These are phyloP conservation scores for Artomyces pyxidatus DNA, from an alignment of 768 basidiomycete genomes.

Conservation along the genomic window DNA sequence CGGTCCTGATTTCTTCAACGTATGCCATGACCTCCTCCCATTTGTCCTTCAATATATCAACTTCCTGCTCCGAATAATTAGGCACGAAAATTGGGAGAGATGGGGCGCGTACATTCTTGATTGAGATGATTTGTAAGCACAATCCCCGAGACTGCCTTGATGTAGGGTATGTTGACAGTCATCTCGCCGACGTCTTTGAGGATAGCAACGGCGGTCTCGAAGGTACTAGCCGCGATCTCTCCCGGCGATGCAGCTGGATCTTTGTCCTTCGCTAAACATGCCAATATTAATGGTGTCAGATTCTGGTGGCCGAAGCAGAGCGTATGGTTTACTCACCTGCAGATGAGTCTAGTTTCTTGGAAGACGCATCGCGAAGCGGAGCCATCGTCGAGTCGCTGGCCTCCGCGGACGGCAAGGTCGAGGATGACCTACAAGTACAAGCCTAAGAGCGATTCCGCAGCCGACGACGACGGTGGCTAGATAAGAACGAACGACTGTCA, in stretches of 20 bases:
- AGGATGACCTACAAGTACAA: too few species aligned
- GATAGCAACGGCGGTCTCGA: slow-evolving; percentile 3
- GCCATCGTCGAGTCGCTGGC: too few species aligned
- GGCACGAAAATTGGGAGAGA: not conserved
- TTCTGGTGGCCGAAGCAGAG: too few species aligned
- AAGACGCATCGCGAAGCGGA: too few species aligned
- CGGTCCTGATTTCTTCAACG: not conserved
- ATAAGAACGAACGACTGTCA: too few species aligned
- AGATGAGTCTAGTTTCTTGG: too few species aligned
- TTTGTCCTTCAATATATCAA: slow-evolving; percentile 1
- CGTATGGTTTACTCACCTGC: too few species aligned
- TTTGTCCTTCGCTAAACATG: too few species aligned
- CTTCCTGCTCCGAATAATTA: slow-evolving; percentile 1
- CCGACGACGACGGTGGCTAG: too few species aligned
- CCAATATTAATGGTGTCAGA: too few species aligned
- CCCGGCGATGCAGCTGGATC: not conserved
- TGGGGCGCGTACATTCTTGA: slow-evolving; percentile 5
- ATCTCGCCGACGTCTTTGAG: slow-evolving; percentile 4
- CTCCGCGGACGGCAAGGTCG: too few species aligned
- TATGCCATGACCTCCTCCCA: not conserved
- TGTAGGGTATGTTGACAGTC: slow-evolving; percentile 3
- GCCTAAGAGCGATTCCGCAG: too few species aligned
- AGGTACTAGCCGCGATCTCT: not conserved
- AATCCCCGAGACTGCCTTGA: slow-evolving; percentile 4
- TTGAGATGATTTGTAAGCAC: slow-evolving; percentile 7